A percentile compares a stretch with the other conserved stretches of the same genome.
These are phyloP conservation scores for Pleurozium schreberi DNA, from an alignment of 225 moss, liverwort and hornwort genomes.

Conservation along the genomic window DNA sequence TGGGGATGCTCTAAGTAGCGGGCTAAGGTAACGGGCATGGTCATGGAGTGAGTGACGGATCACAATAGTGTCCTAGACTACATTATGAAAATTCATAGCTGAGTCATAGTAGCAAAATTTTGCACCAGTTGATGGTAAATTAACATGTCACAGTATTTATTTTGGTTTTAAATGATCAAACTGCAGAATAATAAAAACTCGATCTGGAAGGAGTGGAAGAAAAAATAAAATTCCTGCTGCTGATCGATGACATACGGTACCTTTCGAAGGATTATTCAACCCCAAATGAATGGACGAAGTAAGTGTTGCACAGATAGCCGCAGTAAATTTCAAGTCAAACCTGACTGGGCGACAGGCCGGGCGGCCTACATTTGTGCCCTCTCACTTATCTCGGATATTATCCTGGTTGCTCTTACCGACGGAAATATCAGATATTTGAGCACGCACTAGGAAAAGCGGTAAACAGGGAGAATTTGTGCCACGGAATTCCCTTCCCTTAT, in stretches of 20 bases:
- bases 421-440: not conserved
- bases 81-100: not conserved
- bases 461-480: not conserved
- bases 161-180: not conserved
- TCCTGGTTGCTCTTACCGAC: not conserved
- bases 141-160: not conserved
- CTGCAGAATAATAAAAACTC: not conserved
- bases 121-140: not conserved
- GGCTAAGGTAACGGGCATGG: not conserved
- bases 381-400: not conserved
- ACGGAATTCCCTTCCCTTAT: not conserved
- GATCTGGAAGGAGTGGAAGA: not conserved
- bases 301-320: not conserved
- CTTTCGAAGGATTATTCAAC: not conserved
- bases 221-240: too few species aligned
- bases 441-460: too few species aligned
- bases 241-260: too few species aligned
- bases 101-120: not conserved
- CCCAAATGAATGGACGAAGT: not conserved
- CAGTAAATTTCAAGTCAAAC: not conserved
- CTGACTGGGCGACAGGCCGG: not conserved
- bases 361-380: not conserved
- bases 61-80: not conserved
- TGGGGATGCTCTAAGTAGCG: too few species aligned
- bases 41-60: too few species aligned